Conservation (phyloP, 768 basidiomycete species). For the Leucosporidium scottii region DNA sequence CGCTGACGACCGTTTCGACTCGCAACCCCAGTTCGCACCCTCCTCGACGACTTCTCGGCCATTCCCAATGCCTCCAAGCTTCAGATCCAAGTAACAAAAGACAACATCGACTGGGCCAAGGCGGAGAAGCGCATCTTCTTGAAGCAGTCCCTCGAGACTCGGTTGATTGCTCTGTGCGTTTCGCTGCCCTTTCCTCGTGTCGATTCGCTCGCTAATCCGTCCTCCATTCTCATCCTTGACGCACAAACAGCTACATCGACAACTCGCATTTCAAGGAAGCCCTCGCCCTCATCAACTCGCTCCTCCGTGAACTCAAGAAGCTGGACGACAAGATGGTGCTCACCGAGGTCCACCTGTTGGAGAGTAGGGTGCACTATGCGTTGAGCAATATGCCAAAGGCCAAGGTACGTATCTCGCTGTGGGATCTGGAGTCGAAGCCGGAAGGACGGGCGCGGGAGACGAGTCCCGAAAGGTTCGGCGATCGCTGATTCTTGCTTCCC, state of each 20-base stretch:
- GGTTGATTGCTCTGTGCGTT: slow-evolving; percentile 61
- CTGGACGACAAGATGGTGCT: slow-evolving; percentile 97
- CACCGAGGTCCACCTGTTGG: slow-evolving; percentile 90
- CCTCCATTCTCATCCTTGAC: too few relatives aligned
- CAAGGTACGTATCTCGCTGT: slow-evolving; percentile 53
- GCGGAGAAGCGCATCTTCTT: slow-evolving; percentile 89
- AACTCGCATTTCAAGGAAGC: slow-evolving; percentile 68
- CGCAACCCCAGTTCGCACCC: slow-evolving; percentile 65
- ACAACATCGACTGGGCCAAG: slow-evolving; percentile 89
- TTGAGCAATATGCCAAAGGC: slow-evolving; percentile 82
- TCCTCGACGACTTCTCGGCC: slow-evolving; percentile 77
- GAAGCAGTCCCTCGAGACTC: slow-evolving; percentile 85
- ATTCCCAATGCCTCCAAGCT: slow-evolving; percentile 67
- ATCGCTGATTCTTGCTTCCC: too few relatives aligned
- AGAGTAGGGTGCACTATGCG: slow-evolving; percentile 83
- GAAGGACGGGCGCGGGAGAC: background rate
- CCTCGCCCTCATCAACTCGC: slow-evolving; percentile 67
- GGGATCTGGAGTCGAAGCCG: background rate
- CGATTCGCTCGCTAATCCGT: too few relatives aligned
- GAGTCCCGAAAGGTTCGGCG: too few relatives aligned
- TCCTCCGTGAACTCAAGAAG: slow-evolving; percentile 85
- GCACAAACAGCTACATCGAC: slow-evolving; percentile 51
- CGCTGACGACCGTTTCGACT: background rate
- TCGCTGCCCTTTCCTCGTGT: slow-evolving; percentile 37
- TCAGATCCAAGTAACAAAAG: slow-evolving; percentile 77